Percentiles rank a stretch among this genome's conserved stretches.
Conservation (phyloP, 2,329 filamentous ascomycete species). For the Cytospora leucostoma region DNA sequence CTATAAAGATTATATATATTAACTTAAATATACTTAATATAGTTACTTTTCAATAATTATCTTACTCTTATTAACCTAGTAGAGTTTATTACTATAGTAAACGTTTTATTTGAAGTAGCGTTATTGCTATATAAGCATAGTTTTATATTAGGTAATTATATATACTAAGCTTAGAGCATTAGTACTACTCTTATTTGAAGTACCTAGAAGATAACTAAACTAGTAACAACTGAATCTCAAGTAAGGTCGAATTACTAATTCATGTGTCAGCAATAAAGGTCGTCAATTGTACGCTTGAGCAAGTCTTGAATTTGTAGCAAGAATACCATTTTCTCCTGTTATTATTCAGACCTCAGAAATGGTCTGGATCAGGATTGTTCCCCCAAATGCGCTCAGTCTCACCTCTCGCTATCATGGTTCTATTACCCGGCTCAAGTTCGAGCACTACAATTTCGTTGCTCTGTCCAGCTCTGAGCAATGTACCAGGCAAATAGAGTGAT, state of each 20-base stretch:
- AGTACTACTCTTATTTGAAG: too few species aligned
- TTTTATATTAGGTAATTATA: not conserved
- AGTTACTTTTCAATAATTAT: too few species aligned
- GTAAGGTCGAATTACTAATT: not conserved
- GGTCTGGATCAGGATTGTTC: conserved; percentile 25
- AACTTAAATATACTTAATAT: too few species aligned
- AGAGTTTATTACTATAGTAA: too few species aligned
- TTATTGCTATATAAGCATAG: not conserved
- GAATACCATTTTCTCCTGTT: not conserved
- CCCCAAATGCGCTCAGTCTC: conserved; percentile 19
- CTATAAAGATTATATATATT: too few species aligned
- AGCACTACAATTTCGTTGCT: conserved; percentile 26
- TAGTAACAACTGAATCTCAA: not conserved
- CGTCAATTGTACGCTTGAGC: not conserved
- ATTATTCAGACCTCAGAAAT: not conserved
- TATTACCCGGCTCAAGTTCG: conserved; percentile 20
- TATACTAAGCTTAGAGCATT: too few species aligned
- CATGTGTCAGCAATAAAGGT: not conserved
- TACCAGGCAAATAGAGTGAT: conserved; percentile 23
- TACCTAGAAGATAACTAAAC: not conserved
- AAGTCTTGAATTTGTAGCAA: not conserved
- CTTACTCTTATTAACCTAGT: too few species aligned
- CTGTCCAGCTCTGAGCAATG: conserved; percentile 17
- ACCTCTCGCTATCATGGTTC: conserved; percentile 12
- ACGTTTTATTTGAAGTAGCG: too few species aligned